phyloP scores from a whole-genome alignment of 2,329 filamentous ascomycete genomes.

The Cordyceps fumosorosea region DNA sequence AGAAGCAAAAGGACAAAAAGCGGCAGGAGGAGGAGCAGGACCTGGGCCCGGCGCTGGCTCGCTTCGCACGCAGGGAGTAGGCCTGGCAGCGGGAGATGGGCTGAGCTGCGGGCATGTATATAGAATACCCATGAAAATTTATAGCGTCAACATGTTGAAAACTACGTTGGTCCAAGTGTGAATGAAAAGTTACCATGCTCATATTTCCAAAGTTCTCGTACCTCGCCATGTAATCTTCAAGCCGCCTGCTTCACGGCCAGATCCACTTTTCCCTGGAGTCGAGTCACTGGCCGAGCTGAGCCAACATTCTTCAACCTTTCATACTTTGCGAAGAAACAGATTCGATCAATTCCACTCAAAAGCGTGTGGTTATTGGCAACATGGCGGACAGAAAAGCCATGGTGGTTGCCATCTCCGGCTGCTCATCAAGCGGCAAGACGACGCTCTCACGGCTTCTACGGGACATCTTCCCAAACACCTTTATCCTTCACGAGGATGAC shows the following conservation, averaged over 20 bases:
- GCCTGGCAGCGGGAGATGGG: not conserved
- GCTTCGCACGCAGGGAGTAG: constrained; percentile 72
- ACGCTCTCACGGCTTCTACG: constrained; percentile 81
- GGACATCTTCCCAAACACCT: constrained; percentile 69
- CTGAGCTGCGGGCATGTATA: not conserved
- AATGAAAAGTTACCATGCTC: not conserved
- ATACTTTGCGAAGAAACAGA: not conserved
- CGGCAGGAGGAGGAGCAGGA: constrained; percentile 60
- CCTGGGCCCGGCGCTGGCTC: constrained; percentile 75
- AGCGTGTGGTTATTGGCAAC: too few relatives aligned
- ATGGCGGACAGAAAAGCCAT: constrained; percentile 43
- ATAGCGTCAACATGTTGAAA: constrained; percentile 4
- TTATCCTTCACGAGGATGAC: constrained; percentile 92
- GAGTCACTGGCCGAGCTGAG: not conserved
- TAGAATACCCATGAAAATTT: constrained; percentile 17
- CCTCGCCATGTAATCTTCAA: not conserved
- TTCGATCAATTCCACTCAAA: not conserved
- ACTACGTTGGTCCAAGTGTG: not conserved
- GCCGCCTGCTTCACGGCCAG: not conserved
- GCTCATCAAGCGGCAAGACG: constrained; percentile 91
- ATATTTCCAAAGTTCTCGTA: not conserved
- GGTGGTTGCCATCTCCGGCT: constrained; percentile 78
- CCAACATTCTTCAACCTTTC: not conserved
- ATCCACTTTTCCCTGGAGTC: constrained; percentile 3
- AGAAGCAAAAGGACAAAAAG: constrained; percentile 59